A percentile compares a stretch with the other conserved stretches of the same genome.
These are phyloP conservation scores for Scheffersomyces amazonensis DNA, from an alignment of 805 yeast species.

Conservation along the genomic window DNA sequence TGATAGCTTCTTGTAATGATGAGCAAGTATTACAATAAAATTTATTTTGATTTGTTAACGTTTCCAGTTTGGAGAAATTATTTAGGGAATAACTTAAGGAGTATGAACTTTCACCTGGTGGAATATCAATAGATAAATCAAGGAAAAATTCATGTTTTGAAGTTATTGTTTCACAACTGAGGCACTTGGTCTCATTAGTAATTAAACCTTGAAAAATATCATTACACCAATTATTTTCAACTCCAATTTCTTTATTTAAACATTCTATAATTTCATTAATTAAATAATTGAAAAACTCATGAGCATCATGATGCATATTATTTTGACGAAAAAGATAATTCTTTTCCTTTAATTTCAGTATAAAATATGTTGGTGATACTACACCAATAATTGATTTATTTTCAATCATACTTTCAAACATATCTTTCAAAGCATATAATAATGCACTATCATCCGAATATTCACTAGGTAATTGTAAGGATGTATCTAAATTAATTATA, in stretches of 20 bases:
- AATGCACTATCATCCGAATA: conserved; percentile 28
- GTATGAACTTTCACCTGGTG: conserved; percentile 52
- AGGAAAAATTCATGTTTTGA: conserved; percentile 82
- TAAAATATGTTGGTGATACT: conserved; percentile 74
- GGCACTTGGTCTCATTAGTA: conserved; percentile 85
- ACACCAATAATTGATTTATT: conserved; percentile 70
- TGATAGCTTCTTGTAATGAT: conserved; percentile 90
- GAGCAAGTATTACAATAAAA: conserved; percentile 90
- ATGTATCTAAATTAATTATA: conserved; percentile 73
- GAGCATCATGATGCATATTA: conserved; percentile 96
- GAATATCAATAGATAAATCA: conserved; percentile 83
- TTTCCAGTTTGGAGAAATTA: conserved; percentile 82
- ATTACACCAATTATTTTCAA: conserved; percentile 50
- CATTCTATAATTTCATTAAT: conserved; percentile 67
- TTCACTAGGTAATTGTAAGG: conserved; percentile 43
- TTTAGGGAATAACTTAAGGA: conserved; percentile 75
- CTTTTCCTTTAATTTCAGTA: conserved; percentile 73
- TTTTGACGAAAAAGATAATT: conserved; percentile 83
- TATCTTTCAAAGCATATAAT: conserved; percentile 70
- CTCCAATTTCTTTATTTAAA: conserved; percentile 38
- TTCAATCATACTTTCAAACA: conserved; percentile 81
- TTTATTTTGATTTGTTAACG: conserved; percentile 82
- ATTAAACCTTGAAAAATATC: conserved; percentile 79
- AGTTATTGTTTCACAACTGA: conserved; percentile 81
- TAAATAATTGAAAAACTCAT: conserved; percentile 87